Conservation (phyloP, 2,329 filamentous ascomycete genomes). For the Achaetomium macrosporum region DNA sequence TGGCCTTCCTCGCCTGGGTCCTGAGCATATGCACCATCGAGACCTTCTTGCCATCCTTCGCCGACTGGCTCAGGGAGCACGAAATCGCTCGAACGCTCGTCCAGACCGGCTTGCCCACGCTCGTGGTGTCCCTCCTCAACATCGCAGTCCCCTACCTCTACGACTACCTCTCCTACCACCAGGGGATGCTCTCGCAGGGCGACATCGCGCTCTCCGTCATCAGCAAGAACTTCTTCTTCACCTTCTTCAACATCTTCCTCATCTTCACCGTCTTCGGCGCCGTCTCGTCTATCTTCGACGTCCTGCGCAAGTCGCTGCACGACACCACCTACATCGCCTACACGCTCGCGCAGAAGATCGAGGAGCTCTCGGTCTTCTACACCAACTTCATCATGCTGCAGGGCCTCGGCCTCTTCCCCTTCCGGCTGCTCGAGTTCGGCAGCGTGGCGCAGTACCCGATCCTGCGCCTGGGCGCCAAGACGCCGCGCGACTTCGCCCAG, state of each 20-base stretch:
- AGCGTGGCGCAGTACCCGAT: constrained; percentile 79
- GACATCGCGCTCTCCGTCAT: constrained; percentile 93
- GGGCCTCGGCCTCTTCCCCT: constrained; percentile 86
- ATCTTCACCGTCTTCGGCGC: constrained; percentile 87
- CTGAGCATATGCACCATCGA: constrained; percentile 76
- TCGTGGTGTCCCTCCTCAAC: constrained; percentile 80
- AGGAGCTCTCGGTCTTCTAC: constrained; percentile 75
- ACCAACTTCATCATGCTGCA: constrained; percentile 92
- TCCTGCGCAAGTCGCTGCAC: constrained; percentile 66
- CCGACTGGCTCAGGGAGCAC: constrained; percentile 60
- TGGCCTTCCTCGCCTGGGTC: constrained; percentile 71
- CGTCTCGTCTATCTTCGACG: constrained; percentile 66
- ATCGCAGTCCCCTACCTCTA: constrained; percentile 90
- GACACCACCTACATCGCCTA: constrained; percentile 75
- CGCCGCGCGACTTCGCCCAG: constrained; percentile 82
- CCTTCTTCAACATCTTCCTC: constrained; percentile 98
- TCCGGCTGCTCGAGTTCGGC: constrained; percentile 85
- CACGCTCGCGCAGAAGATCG: constrained; percentile 68
- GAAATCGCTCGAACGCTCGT: constrained; percentile 68
- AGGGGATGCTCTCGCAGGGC: constrained; percentile 92
- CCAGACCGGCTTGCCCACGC: constrained; percentile 79
- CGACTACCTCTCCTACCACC: constrained; percentile 81
- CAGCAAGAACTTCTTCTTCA: constrained; percentile 99
- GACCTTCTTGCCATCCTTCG: constrained; percentile 65
- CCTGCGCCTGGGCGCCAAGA: constrained; percentile 70